Evolutionary conservation across 1,139 yeast species (phyloP).

Genomic region (Pichia sp.): DNA sequence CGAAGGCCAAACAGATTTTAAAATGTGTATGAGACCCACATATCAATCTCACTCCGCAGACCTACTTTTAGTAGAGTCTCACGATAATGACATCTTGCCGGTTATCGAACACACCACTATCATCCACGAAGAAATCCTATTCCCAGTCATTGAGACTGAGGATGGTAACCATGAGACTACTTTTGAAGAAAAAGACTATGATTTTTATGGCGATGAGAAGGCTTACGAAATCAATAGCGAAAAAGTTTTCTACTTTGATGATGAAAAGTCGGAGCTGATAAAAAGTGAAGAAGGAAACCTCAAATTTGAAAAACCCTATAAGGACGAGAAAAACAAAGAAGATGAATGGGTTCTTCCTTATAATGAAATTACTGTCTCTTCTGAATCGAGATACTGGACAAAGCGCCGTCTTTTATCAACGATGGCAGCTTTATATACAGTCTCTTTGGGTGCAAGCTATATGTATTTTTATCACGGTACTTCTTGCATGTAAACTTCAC

Average conservation of each 20-base stretch:
- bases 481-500: neutral
- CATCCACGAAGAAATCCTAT: neutral
- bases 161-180: neutral
- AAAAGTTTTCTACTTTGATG: neutral
- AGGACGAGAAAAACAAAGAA: neutral
- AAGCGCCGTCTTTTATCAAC: neutral
- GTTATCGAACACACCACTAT: neutral
- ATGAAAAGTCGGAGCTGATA: neutral
- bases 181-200: neutral
- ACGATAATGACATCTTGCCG: neutral
- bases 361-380: neutral
- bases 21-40: conserved; percentile 1
- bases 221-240: neutral
- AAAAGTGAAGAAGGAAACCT: neutral
- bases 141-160: neutral
- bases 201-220: neutral
- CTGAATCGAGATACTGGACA: neutral
- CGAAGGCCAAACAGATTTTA: neutral
- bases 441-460: neutral
- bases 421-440: neutral
- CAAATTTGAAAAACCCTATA: neutral
- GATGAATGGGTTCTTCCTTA: neutral
- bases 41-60: neutral
- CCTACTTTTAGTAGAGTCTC: neutral
- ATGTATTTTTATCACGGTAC: neutral